Evolutionary conservation across 805 yeast genomes (phyloP), one percentile per base, ranked within the genome.

Genomic region (Schwanniomyces polymorphus): DNA sequence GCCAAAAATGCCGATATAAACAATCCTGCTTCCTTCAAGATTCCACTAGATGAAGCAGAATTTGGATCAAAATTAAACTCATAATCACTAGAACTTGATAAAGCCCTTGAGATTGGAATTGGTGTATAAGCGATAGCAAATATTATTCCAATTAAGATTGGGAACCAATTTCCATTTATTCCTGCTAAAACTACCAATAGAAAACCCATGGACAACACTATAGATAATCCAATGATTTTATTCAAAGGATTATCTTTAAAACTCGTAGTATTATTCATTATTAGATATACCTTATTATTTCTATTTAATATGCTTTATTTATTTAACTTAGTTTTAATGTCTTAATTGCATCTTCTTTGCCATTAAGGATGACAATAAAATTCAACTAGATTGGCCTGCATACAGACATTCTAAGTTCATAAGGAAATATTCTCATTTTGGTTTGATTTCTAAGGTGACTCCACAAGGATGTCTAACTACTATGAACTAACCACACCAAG

Each of bases 121-220:
- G 75, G 78, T 27, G 68, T 56, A 56, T 70, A 73, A 16, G 75
- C 78, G 31, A 68, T 53, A 14, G 70, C 73, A 51, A 72, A 74
- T 38, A 72, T 60, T 21, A 72, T 42, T 5, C 77, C 76, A 54
- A 87, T 89, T 33, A 85, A 77, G 48, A 92, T 76, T 31, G 99
- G 98, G 59, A 86, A 82, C 95, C 97, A 94, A 65, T 90, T 91
- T 41, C 88, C 87, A 70, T 82, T 89, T 10, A 94, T 75, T 44
- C 96, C 91, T 40, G 97, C 90, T 28, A 94, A 74, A 23, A 92
- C 88, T 38, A 91, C 90, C 53, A 94, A 74, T 29, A 94, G 79
- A 58, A 92, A 92, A 5, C 99, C 99, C 54, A 90, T 78, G 0
- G 98, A 94, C 27, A 92, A 76, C 40, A 91, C 83, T 34, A 84